Evolutionary conservation across 805 yeast species (phyloP), one percentile per base, ranked within the genome.

Genomic region (Saturnispora diversa): DNA sequence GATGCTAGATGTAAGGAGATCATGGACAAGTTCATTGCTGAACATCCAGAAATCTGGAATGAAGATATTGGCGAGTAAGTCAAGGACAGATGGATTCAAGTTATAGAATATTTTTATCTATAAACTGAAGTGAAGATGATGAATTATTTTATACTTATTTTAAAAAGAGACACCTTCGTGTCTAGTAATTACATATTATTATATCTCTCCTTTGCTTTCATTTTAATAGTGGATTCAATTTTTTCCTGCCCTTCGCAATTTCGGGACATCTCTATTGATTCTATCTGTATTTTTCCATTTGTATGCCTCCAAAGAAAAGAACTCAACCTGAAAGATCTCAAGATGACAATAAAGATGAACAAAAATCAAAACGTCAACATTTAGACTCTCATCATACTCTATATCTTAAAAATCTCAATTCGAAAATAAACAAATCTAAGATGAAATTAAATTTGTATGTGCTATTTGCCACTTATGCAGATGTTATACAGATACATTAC

Each of bases 1-100:
- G 75, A 73, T 52, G 64, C 64, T 12, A 72, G 74, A 48, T 84
- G 92, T 56, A 76, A 76, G 56, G 69, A 70, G 12, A 58, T 92
- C 47, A 84, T 92, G 94, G 66, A 68, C 40, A 70, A 75, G 48
- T 90, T 88, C 58, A 90, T 90, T 49, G 63, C 65, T 42, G 87
- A 83, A 53, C 72, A 77, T 45, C 90, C 90, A n/a, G 66, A 68
- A 39, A 83, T 77, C 44, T 84, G 94, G 94, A 66, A 66, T 55
- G 94, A 84, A 62, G 94, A 84, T 55, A 84, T 84, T 51, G 94
- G 92, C 11, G 66, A 46, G 24, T 46, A 35, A 27, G 9, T 3
- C n/a, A 20, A 28, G n/a, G n/a, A n/a, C n/a, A n/a, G n/a, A n/a
- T n/a, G n/a, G n/a, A n/a, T n/a, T n/a, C n/a, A n/a, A n/a, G n/a